phyloP scores from a whole-genome alignment of 345 rosid genomes.

The Geranium rotundifolium region DNA sequence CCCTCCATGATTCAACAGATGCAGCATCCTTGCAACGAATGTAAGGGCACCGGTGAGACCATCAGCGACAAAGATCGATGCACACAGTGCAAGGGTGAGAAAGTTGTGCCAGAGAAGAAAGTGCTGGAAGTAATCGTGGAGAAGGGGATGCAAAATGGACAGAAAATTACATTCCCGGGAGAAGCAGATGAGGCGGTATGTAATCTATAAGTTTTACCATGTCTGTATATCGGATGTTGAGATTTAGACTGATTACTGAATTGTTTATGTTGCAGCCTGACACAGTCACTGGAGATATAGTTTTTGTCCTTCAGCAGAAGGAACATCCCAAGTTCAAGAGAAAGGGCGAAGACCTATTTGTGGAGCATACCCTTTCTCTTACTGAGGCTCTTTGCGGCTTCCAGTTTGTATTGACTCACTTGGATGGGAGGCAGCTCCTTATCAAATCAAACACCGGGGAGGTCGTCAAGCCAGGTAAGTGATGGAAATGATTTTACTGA shows the following conservation, averaged over 20 bases:
- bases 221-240: not conserved
- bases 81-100: constrained; percentile 72
- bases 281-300: constrained; percentile 73
- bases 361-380: constrained; percentile 67
- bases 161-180: constrained; percentile 80
- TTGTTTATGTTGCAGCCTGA: constrained; percentile 58
- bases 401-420: constrained; percentile 61
- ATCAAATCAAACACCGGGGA: constrained; percentile 80
- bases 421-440: constrained; percentile 82
- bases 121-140: constrained; percentile 76
- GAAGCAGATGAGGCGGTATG: constrained; percentile 90
- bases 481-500: not conserved
- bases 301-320: constrained; percentile 75
- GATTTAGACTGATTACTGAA: not conserved
- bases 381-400: constrained; percentile 92
- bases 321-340: constrained; percentile 82
- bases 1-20: constrained; percentile 94
- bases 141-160: constrained; percentile 89
- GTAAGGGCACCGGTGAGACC: constrained; percentile 82
- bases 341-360: constrained; percentile 73
- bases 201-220: not conserved
- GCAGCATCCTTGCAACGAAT: constrained; percentile 85
- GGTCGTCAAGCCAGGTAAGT: constrained; percentile 72
- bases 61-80: constrained; percentile 70
- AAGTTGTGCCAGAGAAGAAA: constrained; percentile 74